phyloP scores from a whole-genome alignment of 164 flowering plant species.

The Berberis thunbergii region DNA sequence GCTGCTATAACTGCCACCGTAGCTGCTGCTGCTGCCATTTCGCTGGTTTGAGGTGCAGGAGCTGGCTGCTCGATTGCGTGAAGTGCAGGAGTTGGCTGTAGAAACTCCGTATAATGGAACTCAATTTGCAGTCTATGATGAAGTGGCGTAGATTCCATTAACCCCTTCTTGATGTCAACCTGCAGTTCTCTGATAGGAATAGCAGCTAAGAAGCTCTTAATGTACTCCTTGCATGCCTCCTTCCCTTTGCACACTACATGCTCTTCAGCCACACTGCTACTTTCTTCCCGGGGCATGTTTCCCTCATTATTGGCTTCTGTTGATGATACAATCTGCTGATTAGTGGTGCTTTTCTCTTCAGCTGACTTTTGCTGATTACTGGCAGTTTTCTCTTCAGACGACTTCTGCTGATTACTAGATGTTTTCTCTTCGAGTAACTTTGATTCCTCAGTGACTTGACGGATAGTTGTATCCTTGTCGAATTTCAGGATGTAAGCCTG shows the following conservation, averaged over 20 bases:
- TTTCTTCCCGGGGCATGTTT: constrained; percentile 25
- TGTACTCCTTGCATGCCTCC: constrained; percentile 88
- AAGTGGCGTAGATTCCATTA: constrained; percentile 52
- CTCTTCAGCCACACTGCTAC: constrained; percentile 26
- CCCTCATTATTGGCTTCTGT: constrained; percentile 18
- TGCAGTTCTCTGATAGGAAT: constrained; percentile 89
- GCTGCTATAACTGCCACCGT: background rate
- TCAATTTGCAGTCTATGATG: constrained; percentile 92
- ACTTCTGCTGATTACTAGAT: constrained; percentile 23
- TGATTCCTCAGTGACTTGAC: constrained; percentile 23
- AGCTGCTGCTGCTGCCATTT: constrained; percentile 3
- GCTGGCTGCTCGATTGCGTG: constrained; percentile 9
- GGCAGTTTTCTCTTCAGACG: constrained; percentile 31
- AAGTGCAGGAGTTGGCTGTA: constrained; percentile 18
- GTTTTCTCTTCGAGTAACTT: constrained; percentile 38
- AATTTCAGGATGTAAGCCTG: constrained; percentile 90
- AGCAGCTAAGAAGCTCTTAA: constrained; percentile 92
- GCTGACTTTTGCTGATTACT: constrained; percentile 19
- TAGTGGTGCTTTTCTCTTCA: constrained; percentile 35
- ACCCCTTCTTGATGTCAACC: constrained; percentile 80
- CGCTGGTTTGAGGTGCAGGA: background rate
- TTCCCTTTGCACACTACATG: constrained; percentile 69
- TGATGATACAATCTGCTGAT: constrained; percentile 24
- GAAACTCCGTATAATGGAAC: constrained; percentile 58
- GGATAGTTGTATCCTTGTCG: constrained; percentile 47